Evolutionary conservation across 805 yeast genomes (phyloP).

Genomic region (Tetrapisispora phaffii): DNA sequence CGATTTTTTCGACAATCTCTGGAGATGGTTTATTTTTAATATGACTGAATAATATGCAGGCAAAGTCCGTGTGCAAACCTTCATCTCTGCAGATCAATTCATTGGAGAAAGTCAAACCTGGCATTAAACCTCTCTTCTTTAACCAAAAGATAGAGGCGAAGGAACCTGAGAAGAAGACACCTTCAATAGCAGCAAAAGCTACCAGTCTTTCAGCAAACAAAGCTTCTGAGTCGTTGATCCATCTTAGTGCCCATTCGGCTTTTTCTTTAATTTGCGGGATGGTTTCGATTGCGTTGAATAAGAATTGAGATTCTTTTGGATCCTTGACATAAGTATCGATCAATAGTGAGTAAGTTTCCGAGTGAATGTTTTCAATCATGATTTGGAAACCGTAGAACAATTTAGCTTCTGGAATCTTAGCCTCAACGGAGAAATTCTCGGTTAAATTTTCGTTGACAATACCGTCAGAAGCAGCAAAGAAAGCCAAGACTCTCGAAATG

Average conservation of each 20-base stretch:
- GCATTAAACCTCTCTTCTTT: constrained; percentile 98
- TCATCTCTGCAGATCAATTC: constrained; percentile 97
- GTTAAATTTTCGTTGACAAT: constrained; percentile 95
- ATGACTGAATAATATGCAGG: constrained; percentile 89
- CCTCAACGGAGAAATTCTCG: constrained; percentile 95
- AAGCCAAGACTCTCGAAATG: constrained; percentile 86
- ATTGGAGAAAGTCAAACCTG: constrained; percentile 95
- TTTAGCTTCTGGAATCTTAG: constrained; percentile 94
- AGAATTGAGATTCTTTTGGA: constrained; percentile 80
- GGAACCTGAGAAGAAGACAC: constrained; percentile 96
- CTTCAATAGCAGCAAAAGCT: constrained; percentile 98
- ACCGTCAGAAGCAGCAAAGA: constrained; percentile 98
- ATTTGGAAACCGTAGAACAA: constrained; percentile 99
- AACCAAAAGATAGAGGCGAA: constrained; percentile 98
- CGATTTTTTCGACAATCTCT: constrained; percentile 69
- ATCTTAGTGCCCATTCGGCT: constrained; percentile 98
- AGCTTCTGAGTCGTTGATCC: constrained; percentile 86
- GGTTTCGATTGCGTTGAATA: constrained; percentile 92
- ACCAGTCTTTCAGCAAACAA: constrained; percentile 91
- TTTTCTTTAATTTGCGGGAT: constrained; percentile 94
- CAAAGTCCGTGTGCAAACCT: constrained; percentile 97
- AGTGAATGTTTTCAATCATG: constrained; percentile 98
- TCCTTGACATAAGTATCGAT: constrained; percentile 94
- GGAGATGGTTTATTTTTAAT: constrained; percentile 79
- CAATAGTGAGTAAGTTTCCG: constrained; percentile 91